Percentiles rank a stretch among this genome's conserved stretches.
Conservation (phyloP, 2,329 filamentous ascomycete genomes). For the Blumeria graminis region DNA sequence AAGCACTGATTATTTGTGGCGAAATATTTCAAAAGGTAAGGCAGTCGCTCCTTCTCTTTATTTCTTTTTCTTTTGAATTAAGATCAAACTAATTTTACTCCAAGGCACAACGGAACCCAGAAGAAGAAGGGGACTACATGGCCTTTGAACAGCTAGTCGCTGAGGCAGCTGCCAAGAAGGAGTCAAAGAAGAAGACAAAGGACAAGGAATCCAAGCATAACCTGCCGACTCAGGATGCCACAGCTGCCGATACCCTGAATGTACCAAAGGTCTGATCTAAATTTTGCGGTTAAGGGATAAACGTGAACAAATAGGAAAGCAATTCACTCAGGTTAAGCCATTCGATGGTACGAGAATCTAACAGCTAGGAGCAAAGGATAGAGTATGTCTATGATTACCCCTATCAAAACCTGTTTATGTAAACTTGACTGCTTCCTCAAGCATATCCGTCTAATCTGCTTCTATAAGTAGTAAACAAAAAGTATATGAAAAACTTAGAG, state of each 20-base stretch:
- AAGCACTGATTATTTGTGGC: slow-evolving; percentile 70
- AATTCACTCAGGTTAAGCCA: no score
- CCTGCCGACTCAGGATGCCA: slow-evolving; percentile 9
- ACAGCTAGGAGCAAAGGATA: no score
- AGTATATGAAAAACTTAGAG: no score
- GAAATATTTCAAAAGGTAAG: slow-evolving; percentile 69
- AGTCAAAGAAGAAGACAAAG: slow-evolving; percentile 46
- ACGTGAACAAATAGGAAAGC: neutral
- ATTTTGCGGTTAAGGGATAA: neutral
- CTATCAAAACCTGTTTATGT: no score
- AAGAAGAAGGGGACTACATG: slow-evolving; percentile 97
- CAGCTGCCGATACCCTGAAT: slow-evolving; percentile 18
- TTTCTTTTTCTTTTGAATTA: neutral
- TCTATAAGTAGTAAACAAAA: no score
- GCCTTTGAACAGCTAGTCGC: slow-evolving; percentile 96
- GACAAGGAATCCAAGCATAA: slow-evolving; percentile 19
- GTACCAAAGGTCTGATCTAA: slow-evolving; percentile 14
- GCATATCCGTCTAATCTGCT: no score
- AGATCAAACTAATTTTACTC: slow-evolving; percentile 2
- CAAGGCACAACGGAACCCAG: slow-evolving; percentile 67
- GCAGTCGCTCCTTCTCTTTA: neutral
- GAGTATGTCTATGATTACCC: no score
- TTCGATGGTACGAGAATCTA: no score
- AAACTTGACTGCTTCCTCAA: no score
- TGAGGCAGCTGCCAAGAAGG: slow-evolving; percentile 88